A percentile compares a stretch with the other conserved stretches of the same genome.
These are phyloP conservation scores for Xylaria sp. DNA, from an alignment of 495 filamentous ascomycete genomes.

Conservation along the genomic window DNA sequence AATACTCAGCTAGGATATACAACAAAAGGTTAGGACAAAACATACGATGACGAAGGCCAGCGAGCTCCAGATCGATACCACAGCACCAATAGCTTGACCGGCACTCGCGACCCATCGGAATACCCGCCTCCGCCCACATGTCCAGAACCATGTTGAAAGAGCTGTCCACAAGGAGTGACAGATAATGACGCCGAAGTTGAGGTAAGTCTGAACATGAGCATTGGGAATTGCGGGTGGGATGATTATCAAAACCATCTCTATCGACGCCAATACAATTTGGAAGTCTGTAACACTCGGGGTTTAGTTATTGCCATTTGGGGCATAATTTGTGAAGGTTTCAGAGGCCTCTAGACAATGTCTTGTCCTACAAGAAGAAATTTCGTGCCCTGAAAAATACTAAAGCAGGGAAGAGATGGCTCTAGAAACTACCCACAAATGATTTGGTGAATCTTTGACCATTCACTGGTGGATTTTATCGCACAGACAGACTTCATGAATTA, in stretches of 20 bases:
- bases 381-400: too few relatives aligned
- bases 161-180: slow-evolving; percentile 9
- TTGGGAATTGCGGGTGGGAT: slow-evolving; percentile 9
- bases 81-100: slow-evolving; percentile 2
- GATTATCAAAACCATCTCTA: neutral
- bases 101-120: neutral
- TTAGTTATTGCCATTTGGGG: too few relatives aligned
- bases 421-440: neutral
- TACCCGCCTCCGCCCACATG: neutral
- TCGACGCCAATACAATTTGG: neutral
- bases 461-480: neutral
- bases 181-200: slow-evolving; percentile 4
- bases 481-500: slow-evolving; percentile 6
- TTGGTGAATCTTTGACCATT: neutral
- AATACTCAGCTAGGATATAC: neutral
- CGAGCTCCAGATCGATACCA: slow-evolving; percentile 1
- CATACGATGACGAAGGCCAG: slow-evolving; percentile 15
- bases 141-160: neutral
- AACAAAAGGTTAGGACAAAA: neutral
- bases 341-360: too few relatives aligned
- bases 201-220: neutral
- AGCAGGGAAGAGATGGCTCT: too few relatives aligned
- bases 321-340: too few relatives aligned
- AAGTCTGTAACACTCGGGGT: too few relatives aligned
- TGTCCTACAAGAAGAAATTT: too few relatives aligned